Evolutionary conservation across 371 early-diverging fungal species (phyloP).

Genomic region (Entomophthora muscae): DNA sequence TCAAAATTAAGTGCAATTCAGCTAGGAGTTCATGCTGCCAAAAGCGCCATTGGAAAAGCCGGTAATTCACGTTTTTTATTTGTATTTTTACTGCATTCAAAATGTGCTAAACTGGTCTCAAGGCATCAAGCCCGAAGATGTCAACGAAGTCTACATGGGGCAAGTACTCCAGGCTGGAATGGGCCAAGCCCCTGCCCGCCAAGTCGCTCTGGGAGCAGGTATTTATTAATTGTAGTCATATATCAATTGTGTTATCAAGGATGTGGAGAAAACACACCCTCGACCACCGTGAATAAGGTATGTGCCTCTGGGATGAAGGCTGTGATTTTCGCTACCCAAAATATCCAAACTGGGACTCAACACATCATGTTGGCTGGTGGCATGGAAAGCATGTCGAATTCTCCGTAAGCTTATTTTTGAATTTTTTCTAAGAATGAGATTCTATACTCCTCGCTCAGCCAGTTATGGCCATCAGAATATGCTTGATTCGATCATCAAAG

Average conservation of each 20-base stretch:
- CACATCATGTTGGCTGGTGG: constrained; percentile 75
- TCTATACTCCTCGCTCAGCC: constrained; percentile 26
- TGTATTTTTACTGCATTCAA: neutral
- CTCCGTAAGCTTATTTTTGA: constrained; percentile 37
- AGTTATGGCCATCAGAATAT: constrained; percentile 72
- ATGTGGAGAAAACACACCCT: constrained; percentile 54
- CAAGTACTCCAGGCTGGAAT: constrained; percentile 66
- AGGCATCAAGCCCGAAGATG: constrained; percentile 40
- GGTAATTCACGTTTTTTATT: constrained; percentile 15
- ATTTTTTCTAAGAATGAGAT: constrained; percentile 11
- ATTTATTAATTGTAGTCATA: neutral
- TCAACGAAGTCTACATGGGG: constrained; percentile 83
- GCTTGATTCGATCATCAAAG: constrained; percentile 75
- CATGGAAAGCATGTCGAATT: constrained; percentile 89
- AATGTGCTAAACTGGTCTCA: neutral
- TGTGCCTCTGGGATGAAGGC: constrained; percentile 92
- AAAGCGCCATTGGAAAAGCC: constrained; percentile 42
- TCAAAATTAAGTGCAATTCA: constrained; percentile 40
- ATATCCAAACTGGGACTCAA: constrained; percentile 34
- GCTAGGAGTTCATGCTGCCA: constrained; percentile 53
- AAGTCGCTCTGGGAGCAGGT: constrained; percentile 54
- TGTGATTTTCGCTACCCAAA: constrained; percentile 51
- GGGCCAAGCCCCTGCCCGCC: constrained; percentile 80
- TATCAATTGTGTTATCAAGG: constrained; percentile 18
- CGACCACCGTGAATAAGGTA: constrained; percentile 86